These are phyloP conservation scores for Penicillium sp. DNA, from an alignment of 2,329 filamentous ascomycete genomes.

Conservation along the genomic window DNA sequence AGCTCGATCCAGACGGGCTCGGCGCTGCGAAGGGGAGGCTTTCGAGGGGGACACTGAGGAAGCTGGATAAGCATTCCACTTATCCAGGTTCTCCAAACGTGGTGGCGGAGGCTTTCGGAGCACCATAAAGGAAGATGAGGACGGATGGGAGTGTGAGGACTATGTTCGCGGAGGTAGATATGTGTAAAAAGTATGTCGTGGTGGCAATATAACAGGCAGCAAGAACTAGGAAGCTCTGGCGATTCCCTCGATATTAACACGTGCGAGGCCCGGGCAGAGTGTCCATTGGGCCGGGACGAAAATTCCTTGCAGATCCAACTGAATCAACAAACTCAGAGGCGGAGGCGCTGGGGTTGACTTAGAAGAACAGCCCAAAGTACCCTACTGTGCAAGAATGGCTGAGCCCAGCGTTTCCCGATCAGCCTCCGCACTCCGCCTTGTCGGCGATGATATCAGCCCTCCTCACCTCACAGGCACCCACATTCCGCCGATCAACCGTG, in stretches of 20 bases:
- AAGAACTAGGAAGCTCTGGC: neutral
- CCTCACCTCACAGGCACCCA: constrained; percentile 3
- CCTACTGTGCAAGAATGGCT: neutral
- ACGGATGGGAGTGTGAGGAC: neutral
- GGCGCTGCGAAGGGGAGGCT: constrained; percentile 29
- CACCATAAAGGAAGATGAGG: constrained; percentile 35
- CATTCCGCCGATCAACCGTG: neutral
- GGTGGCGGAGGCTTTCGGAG: constrained; percentile 42
- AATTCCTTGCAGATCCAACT: neutral
- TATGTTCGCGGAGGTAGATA: neutral
- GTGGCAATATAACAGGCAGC: neutral
- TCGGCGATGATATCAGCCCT: constrained; percentile 7
- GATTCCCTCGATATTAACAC: neutral
- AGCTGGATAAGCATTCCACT: constrained; percentile 32
- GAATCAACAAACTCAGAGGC: neutral
- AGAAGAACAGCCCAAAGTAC: neutral
- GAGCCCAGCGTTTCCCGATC: neutral
- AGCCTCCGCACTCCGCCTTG: neutral
- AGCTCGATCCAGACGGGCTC: constrained; percentile 29
- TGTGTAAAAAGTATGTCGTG: neutral
- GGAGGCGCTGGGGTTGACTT: neutral
- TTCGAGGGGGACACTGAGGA: constrained; percentile 36
- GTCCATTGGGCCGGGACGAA: neutral
- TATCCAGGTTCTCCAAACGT: constrained; percentile 35
- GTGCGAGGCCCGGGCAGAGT: neutral